Percentiles rank a stretch among this genome's conserved stretches.
Evolutionary conservation across 306 rosid genomes (phyloP).

Genomic region (Dryas drummondii): DNA sequence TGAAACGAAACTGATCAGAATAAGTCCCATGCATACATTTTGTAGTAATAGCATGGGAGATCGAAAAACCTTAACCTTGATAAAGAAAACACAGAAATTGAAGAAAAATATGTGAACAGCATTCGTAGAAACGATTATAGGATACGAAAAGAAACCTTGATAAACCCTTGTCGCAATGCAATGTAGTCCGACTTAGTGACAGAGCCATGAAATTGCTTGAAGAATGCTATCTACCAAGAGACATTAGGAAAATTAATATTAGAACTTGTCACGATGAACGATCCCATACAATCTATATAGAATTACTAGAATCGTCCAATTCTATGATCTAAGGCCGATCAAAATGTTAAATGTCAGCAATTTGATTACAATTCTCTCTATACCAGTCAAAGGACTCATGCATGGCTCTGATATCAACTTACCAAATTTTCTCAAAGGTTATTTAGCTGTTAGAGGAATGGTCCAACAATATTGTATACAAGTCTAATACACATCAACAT

Average conservation of each 20-base stretch:
- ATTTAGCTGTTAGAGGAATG: no score
- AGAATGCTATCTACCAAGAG: conserved; percentile 62
- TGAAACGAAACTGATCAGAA: conserved; percentile 19
- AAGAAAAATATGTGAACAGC: neutral
- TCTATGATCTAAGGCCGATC: no score
- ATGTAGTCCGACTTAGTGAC: conserved; percentile 66
- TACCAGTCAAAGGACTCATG: no score
- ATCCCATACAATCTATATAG: no score
- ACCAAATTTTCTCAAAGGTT: no score
- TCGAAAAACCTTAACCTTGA: neutral
- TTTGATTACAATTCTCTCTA: no score
- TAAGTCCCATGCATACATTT: neutral
- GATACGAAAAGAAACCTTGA: conserved; percentile 48
- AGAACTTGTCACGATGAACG: no score
- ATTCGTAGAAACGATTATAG: neutral
- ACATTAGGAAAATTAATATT: neutral
- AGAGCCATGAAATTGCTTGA: conserved; percentile 81
- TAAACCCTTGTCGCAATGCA: conserved; percentile 73
- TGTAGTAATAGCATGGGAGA: neutral
- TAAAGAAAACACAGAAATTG: neutral
- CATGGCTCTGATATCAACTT: no score
- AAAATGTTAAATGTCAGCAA: no score
- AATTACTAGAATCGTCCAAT: no score
- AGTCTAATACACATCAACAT: no score
- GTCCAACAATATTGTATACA: no score